Conservation (phyloP, 257 asterid genomes). For the Primulina huaijiensis region DNA sequence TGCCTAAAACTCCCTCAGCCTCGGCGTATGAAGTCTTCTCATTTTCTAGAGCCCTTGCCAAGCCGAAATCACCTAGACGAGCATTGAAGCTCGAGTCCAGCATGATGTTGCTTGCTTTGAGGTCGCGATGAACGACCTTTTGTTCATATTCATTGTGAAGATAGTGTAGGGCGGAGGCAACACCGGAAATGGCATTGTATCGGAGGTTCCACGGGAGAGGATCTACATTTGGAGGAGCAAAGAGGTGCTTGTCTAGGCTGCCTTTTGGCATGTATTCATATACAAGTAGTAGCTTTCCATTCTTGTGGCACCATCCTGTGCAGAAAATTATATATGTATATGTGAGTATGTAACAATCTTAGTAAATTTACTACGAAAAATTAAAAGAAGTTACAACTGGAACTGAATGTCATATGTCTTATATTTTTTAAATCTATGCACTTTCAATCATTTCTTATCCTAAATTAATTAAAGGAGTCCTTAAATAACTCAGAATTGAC, state of each 20-base stretch:
- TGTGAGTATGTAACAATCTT: too few relatives aligned
- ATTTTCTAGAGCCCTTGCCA: slow-evolving; percentile 40
- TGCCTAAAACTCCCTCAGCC: slow-evolving; percentile 35
- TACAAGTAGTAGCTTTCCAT: slow-evolving; percentile 34
- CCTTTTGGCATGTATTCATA: slow-evolving; percentile 47
- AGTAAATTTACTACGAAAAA: too few relatives aligned
- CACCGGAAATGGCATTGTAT: slow-evolving; percentile 28
- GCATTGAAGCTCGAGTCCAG: slow-evolving; percentile 42
- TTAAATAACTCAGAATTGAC: too few relatives aligned
- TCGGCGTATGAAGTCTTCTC: slow-evolving; percentile 37
- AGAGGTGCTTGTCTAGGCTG: slow-evolving; percentile 39
- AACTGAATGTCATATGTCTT: too few relatives aligned
- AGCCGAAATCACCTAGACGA: slow-evolving; percentile 46
- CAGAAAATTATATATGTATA: too few relatives aligned
- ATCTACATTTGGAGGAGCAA: slow-evolving; percentile 16
- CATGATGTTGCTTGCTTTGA: slow-evolving; percentile 48
- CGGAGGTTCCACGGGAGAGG: slow-evolving; percentile 31
- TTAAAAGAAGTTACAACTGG: too few relatives aligned
- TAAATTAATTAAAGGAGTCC: too few relatives aligned
- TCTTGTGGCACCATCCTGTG: slow-evolving; percentile 46
- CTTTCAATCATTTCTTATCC: too few relatives aligned
- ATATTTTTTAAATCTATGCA: too few relatives aligned
- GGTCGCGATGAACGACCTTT: slow-evolving; percentile 39
- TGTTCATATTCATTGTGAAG: slow-evolving; percentile 44
- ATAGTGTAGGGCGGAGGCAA: slow-evolving; percentile 38